Base-by-base conservation (phyloP, 495 filamentous ascomycete genomes). In the Chaetomium tenue region DNA sequence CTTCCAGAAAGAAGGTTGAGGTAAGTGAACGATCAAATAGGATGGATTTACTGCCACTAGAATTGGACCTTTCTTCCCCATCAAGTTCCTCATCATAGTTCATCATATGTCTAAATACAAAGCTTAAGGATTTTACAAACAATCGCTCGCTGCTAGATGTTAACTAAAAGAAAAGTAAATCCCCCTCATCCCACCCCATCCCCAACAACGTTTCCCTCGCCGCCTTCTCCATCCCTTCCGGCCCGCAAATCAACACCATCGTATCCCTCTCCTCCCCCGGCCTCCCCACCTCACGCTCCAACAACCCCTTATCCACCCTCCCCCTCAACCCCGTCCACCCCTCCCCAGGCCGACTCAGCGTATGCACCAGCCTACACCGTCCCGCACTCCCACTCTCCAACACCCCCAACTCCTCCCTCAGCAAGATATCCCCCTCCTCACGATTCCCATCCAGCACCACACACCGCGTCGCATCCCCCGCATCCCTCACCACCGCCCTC, bases 241-340 rank as follows among this genome's bases (percentile, higher is more conserved):
- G 93, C 12, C 93, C 93, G 79, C 93, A 97, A 50, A 97, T 82
- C 63, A 98, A 72, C 46, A 89, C 88, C 80, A 98, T 76, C 6
- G 82, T 80, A 33, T 87, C 84, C 2, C 66, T 63, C 2, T 77
- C 81, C 46, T 77, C 79, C 4, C 40, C 37, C 26, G 68, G 71
- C 30, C 40, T 63, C 0, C 79, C 81, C 9, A 86, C 84, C 72
- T 91, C 86, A 66, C 85, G 78, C 64, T 83, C 77, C 46, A 94
- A 75, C 57, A 96, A 69, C 12, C 79, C 79, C 67, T 75, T 79
- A 40, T 81, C 82, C 59, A 97, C 87, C 60, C 92, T 77, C 0
- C 93, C 93, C 55, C 76, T 81, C 46, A 86, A 72, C 0, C 92
- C 93, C 13, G 75, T 74, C 93, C 93, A 97, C 2, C 73, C 74